phyloP scores from a whole-genome alignment of 108 stramenopile genomes.

The Cafeteria roenbergensis region DNA sequence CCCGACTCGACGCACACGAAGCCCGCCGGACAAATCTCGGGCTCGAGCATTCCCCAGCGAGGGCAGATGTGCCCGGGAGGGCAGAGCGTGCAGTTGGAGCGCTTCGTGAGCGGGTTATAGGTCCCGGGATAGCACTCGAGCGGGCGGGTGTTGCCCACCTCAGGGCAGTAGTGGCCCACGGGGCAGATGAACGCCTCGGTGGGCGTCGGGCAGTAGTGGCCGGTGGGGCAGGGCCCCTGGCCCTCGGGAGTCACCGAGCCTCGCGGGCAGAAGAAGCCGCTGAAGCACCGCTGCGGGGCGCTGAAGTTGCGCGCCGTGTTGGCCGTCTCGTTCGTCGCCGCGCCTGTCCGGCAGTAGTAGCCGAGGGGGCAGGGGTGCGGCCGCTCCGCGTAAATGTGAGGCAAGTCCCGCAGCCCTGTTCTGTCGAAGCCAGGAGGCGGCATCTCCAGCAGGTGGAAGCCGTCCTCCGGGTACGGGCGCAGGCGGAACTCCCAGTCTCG shows the following conservation, averaged over 20 bases:
- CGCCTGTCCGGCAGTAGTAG: slow-evolving; percentile 52
- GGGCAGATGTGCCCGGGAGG: slow-evolving; percentile 60
- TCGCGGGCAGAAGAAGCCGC: slow-evolving; percentile 66
- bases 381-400: slow-evolving; percentile 26
- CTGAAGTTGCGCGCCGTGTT: slow-evolving; percentile 47
- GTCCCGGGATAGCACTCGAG: slow-evolving; percentile 60
- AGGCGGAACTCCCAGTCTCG: neutral
- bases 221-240: slow-evolving; percentile 60
- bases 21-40: slow-evolving; percentile 57
- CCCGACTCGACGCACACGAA: slow-evolving; percentile 59
- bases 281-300: slow-evolving; percentile 64
- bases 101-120: slow-evolving; percentile 41
- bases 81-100: slow-evolving; percentile 59
- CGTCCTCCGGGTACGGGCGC: neutral
- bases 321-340: slow-evolving; percentile 25
- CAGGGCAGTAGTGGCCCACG: slow-evolving; percentile 59
- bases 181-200: slow-evolving; percentile 53
- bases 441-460: neutral
- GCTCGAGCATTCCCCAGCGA: slow-evolving; percentile 39
- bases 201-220: slow-evolving; percentile 56
- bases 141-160: slow-evolving; percentile 56
- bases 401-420: neutral
- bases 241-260: slow-evolving; percentile 57
- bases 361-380: slow-evolving; percentile 62
- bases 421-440: neutral